Evolutionary conservation across 192 early-diverging fungal species (phyloP).

Genomic region (Phycomyces nitens): DNA sequence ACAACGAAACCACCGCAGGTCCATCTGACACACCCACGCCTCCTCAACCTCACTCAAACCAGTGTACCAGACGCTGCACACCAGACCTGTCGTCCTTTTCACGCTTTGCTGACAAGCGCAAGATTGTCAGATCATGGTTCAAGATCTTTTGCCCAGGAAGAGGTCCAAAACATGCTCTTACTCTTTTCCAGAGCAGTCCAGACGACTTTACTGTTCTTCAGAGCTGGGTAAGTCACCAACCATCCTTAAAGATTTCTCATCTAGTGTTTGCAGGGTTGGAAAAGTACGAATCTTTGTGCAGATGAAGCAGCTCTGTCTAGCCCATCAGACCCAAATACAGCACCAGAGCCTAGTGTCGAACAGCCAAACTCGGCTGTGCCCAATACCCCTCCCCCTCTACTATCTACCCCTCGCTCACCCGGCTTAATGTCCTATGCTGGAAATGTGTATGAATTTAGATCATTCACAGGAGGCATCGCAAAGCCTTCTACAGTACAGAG

Average conservation of each 20-base stretch:
- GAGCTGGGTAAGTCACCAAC: conserved; percentile 47
- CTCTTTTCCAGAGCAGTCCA: conserved; percentile 52
- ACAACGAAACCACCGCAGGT: not conserved
- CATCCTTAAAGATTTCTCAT: too few relatives aligned
- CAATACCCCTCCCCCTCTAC: conserved; percentile 1
- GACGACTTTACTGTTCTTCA: conserved; percentile 51
- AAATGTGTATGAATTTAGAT: not conserved
- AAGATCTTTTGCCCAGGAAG: conserved; percentile 47
- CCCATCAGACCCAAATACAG: conserved; percentile 1
- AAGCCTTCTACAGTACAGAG: conserved; percentile 1
- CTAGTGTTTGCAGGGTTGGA: conserved; percentile 28
- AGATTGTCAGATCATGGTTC: conserved; percentile 51
- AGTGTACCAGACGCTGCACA: not conserved
- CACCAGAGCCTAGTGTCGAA: not conserved
- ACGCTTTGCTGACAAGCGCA: conserved; percentile 42
- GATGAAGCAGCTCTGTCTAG: conserved; percentile 12
- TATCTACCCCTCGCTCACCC: not conserved
- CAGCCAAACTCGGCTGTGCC: not conserved
- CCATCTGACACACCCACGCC: not conserved
- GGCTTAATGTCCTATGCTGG: conserved; percentile 1
- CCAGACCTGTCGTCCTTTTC: conserved; percentile 26
- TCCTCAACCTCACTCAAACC: not conserved
- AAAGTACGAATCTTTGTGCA: conserved; percentile 32
- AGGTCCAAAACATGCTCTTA: conserved; percentile 46
- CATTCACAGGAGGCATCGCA: conserved; percentile 1